phyloP scores from a whole-genome alignment of 164 flowering plant species.

The Pachysandra terminalis region DNA sequence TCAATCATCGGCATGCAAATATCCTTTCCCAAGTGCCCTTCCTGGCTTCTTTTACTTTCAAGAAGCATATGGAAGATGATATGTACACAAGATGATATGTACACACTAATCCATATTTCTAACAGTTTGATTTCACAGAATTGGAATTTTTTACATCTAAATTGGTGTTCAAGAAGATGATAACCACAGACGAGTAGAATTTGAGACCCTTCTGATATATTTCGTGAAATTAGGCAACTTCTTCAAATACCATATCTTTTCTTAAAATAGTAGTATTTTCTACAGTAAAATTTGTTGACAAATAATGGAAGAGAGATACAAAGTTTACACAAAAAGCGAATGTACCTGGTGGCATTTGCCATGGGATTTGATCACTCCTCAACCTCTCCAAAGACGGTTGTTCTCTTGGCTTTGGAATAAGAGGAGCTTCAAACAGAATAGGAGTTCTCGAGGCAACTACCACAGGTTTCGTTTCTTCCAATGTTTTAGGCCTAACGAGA shows the following conservation, averaged over 20 bases:
- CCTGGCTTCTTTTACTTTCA: too few relatives aligned
- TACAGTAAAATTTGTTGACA: slow-evolving; percentile 11
- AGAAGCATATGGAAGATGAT: too few relatives aligned
- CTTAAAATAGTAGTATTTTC: slow-evolving; percentile 1
- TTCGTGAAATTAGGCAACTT: neutral
- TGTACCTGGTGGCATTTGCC: slow-evolving; percentile 92
- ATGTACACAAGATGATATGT: too few relatives aligned
- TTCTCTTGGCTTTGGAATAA: slow-evolving; percentile 27
- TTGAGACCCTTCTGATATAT: neutral
- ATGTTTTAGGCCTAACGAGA: slow-evolving; percentile 27
- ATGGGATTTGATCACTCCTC: slow-evolving; percentile 57
- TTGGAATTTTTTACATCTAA: neutral
- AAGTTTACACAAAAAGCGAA: slow-evolving; percentile 13
- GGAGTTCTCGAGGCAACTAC: slow-evolving; percentile 17
- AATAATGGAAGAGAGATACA: slow-evolving; percentile 10
- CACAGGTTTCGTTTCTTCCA: slow-evolving; percentile 37
- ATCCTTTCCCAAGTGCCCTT: too few relatives aligned
- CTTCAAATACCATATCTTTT: slow-evolving; percentile 1
- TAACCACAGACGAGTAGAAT: neutral
- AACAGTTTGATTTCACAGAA: neutral
- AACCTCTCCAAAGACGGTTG: slow-evolving; percentile 37
- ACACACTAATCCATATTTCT: too few relatives aligned
- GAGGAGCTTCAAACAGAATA: slow-evolving; percentile 19
- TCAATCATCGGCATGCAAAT: too few relatives aligned
- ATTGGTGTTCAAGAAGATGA: neutral